phyloP scores from a whole-genome alignment of 768 basidiomycete genomes.

The Tulasnella sp. region DNA sequence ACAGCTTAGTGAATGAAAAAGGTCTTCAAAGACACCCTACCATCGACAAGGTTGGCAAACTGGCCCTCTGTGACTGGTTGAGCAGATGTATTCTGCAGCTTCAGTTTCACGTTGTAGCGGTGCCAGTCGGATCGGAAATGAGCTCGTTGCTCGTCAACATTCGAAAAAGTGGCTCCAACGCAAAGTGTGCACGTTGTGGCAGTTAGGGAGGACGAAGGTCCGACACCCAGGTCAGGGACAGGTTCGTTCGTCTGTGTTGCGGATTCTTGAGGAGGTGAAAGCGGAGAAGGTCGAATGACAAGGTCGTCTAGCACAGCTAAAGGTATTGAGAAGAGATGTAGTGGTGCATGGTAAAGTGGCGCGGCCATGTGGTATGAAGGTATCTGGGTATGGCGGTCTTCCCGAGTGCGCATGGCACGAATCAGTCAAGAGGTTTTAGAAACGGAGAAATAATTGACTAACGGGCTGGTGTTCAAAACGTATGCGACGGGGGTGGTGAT shows the following conservation, averaged over 20 bases:
- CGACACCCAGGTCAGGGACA: not conserved
- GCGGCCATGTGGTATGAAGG: not conserved
- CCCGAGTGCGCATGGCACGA: too few species aligned
- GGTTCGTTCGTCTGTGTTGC: not conserved
- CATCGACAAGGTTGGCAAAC: constrained; percentile 70
- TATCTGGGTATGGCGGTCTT: not conserved
- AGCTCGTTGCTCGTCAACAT: constrained; percentile 66
- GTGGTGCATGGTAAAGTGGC: constrained; percentile 3
- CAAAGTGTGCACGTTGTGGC: constrained; percentile 53
- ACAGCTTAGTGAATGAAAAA: not conserved
- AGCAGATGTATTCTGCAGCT: constrained; percentile 41
- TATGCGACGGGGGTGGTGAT: too few species aligned
- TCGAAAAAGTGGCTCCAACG: constrained; percentile 50
- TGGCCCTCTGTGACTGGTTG: constrained; percentile 51
- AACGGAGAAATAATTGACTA: too few species aligned
- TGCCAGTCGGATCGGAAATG: constrained; percentile 98
- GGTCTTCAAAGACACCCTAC: constrained; percentile 33
- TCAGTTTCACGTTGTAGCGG: constrained; percentile 87
- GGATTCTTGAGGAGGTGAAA: constrained; percentile 2
- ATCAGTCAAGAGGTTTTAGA: too few species aligned
- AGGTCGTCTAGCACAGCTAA: constrained; percentile 12
- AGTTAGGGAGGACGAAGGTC: not conserved
- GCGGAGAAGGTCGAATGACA: constrained; percentile 8
- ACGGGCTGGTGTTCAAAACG: too few species aligned
- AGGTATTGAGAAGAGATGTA: constrained; percentile 17